Conservation (phyloP, 176 grass and related monocot genomes). For the Oryza nivara region DNA sequence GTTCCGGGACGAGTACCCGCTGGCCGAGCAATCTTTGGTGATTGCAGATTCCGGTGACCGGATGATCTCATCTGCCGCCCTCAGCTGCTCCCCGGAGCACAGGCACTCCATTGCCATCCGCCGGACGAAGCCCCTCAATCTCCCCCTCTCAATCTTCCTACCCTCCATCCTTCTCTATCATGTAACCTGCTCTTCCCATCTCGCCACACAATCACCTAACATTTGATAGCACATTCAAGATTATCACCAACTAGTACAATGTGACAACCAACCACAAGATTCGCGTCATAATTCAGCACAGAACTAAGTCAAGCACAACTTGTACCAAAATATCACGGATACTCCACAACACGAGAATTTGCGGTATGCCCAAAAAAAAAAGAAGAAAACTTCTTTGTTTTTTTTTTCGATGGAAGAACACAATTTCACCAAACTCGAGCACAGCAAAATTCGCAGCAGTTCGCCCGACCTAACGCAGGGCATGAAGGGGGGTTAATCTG, state of each 20-base stretch:
- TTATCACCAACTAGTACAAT: background rate
- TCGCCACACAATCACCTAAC: conserved; percentile 32
- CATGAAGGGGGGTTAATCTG: background rate
- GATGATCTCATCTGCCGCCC: conserved; percentile 58
- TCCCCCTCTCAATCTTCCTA: conserved; percentile 37
- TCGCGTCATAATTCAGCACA: conserved; percentile 13
- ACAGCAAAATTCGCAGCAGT: background rate
- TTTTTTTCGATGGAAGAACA: background rate
- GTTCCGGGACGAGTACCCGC: conserved; percentile 52
- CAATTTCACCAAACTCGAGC: conserved; percentile 9
- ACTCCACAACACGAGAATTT: background rate
- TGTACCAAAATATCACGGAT: conserved; percentile 11
- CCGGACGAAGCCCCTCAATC: conserved; percentile 33
- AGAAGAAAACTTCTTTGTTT: background rate
- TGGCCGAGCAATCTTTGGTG: conserved; percentile 58
- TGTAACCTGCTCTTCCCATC: conserved; percentile 20
- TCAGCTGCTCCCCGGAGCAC: conserved; percentile 91
- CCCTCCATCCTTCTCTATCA: conserved; percentile 56
- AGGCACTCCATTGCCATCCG: conserved; percentile 82
- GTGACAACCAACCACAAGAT: conserved; percentile 29
- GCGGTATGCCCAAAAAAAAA: no score
- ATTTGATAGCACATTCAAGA: conserved; percentile 26
- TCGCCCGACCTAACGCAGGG: no score
- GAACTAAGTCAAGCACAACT: background rate
- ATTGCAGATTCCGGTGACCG: conserved; percentile 48